A percentile compares a stretch with the other conserved stretches of the same genome.
Conservation (phyloP, 2,329 filamentous ascomycete genomes). For the Colletotrichum tofieldiae region DNA sequence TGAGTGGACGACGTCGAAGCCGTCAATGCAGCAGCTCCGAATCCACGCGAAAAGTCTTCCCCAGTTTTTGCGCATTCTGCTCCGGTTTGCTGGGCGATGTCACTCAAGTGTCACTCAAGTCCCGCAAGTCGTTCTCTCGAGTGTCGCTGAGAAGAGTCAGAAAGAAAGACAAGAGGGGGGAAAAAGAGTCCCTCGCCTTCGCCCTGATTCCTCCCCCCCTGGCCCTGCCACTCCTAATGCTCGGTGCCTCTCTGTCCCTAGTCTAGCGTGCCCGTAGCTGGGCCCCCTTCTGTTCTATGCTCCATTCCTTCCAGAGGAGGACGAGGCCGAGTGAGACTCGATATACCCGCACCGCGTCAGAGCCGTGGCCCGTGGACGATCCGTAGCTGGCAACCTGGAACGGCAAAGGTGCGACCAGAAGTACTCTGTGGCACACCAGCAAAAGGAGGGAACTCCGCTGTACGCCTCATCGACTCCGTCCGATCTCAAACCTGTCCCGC, state of each 20-base stretch:
- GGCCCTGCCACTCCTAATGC: conserved; percentile 11
- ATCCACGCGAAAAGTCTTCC: conserved; percentile 42
- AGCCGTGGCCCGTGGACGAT: conserved; percentile 19
- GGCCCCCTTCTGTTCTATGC: conserved; percentile 28
- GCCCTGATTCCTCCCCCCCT: conserved; percentile 5
- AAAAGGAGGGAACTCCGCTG: conserved; percentile 16
- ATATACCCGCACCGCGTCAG: conserved; percentile 14
- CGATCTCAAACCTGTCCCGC: conserved; percentile 31
- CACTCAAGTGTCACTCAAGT: not conserved
- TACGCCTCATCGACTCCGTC: conserved; percentile 39
- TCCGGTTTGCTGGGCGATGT: conserved; percentile 1
- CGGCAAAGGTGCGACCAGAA: conserved; percentile 1
- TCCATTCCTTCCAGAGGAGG: conserved; percentile 38
- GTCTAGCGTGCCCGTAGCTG: conserved; percentile 35
- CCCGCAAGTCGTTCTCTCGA: not conserved
- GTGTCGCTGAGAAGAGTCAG: not conserved
- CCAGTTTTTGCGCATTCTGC: conserved; percentile 21
- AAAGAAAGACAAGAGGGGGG: too few species aligned
- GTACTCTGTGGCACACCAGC: too few species aligned
- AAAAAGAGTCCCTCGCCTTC: conserved; percentile 16
- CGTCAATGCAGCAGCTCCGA: conserved; percentile 41
- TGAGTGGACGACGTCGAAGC: not conserved
- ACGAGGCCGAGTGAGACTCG: conserved; percentile 5
- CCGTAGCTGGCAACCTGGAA: not conserved
- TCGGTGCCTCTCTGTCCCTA: not conserved